Evolutionary conservation across 1,284 basidiomycete genomes (phyloP).

Genomic region (Tranzscheliella williamsii): DNA sequence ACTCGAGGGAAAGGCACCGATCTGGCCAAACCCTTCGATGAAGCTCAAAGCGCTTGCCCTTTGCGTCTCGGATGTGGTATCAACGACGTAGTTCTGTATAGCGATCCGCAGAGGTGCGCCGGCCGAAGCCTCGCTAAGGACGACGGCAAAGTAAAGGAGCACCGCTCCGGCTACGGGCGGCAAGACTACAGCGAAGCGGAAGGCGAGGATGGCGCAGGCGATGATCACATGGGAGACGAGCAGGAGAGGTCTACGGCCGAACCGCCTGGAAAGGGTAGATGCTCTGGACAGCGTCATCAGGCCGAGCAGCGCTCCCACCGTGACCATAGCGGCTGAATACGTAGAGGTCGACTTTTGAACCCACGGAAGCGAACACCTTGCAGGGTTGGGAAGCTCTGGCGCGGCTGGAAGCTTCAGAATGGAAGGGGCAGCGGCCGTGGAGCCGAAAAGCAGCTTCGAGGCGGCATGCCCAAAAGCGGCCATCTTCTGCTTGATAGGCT

Average conservation of each 20-base stretch:
- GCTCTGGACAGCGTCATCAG: slow-evolving; percentile 43
- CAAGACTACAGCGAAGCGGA: slow-evolving; percentile 36
- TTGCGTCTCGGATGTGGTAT: slow-evolving; percentile 46
- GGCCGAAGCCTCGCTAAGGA: slow-evolving; percentile 46
- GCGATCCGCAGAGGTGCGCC: slow-evolving; percentile 49
- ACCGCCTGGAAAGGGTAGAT: slow-evolving; percentile 34
- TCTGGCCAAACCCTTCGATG: slow-evolving; percentile 54
- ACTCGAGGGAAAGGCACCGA: slow-evolving; percentile 49
- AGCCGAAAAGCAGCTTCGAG: slow-evolving; percentile 1
- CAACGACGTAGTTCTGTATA: slow-evolving; percentile 56
- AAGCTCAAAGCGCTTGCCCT: slow-evolving; percentile 48
- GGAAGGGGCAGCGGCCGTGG: not conserved
- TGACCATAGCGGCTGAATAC: slow-evolving; percentile 51
- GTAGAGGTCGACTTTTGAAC: slow-evolving; percentile 50
- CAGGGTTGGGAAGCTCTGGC: slow-evolving; percentile 44
- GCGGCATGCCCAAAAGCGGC: not conserved
- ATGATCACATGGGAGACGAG: slow-evolving; percentile 41
- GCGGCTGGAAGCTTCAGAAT: slow-evolving; percentile 21
- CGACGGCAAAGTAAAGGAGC: slow-evolving; percentile 41
- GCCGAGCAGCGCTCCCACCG: slow-evolving; percentile 44
- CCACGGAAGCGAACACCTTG: slow-evolving; percentile 36
- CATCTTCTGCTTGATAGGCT: not conserved
- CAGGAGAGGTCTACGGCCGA: slow-evolving; percentile 49
- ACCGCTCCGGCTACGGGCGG: slow-evolving; percentile 36
- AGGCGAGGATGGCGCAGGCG: slow-evolving; percentile 36